Base-by-base conservation (phyloP, 140 eudicot species). In the Flaveria floridana region DNA sequence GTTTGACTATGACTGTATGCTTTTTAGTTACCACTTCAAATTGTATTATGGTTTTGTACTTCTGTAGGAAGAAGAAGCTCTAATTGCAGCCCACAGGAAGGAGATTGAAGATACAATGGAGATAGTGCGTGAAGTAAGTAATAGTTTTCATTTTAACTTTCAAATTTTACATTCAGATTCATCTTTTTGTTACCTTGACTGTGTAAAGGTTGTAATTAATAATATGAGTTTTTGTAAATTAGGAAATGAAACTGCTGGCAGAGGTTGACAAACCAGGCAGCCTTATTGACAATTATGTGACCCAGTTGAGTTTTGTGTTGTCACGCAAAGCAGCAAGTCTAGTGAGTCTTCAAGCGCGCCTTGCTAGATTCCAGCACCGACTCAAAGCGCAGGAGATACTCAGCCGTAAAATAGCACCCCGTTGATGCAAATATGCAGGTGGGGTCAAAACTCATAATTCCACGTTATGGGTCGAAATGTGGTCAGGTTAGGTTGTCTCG, bases 91-190 rank as follows among this genome's bases (percentile, higher is more conserved):
- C 57, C 99, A 94, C 70, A 82, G 99, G 76, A 94, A 90, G 79
- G 97, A 90, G 82, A 90, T 94, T 37, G 99, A 94, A 85, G 99
- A 94, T 82, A 94, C 99, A 12, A 94, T 94, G 99, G 99, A 94
- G 84, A 94, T 90, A 69, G 99, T 94, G 44, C 96, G 99, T n/a
- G 99, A 94, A 68, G 99, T 91, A 84, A 88, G 87, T 68, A 34
- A 63, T 20, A 37, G 58, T 53, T 46, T 23, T 28, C 44, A 23
- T 62, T 63, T 21, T 21, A 68, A 78, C 55, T 69, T n/a, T 16
- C 48, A 9, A n/a, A 56, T 14, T 57, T 42, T 56, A 57, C 44
- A 14, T 52, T 52, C 14, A 37, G 2, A 25, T n/a, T 66, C 18
- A 28, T 18, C 37, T 20, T 57, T 58, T 18, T 63, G 50, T 57